Evolutionary conservation across 2,329 filamentous ascomycete species (phyloP).

Genomic region (Calonectria montana): DNA sequence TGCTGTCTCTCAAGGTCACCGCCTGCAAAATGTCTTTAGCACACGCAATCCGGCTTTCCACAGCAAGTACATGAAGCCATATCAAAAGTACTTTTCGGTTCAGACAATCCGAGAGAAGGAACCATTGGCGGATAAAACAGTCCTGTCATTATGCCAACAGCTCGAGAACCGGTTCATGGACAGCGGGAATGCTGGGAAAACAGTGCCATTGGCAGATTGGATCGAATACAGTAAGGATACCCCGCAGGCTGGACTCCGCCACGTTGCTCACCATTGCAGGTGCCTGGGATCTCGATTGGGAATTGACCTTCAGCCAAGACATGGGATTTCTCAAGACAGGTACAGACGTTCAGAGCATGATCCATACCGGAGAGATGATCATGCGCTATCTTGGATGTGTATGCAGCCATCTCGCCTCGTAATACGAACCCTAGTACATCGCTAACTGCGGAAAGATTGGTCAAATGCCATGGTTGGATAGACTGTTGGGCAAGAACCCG

Average conservation of each 20-base stretch:
- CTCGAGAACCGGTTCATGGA: constrained; percentile 11
- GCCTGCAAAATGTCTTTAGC: constrained; percentile 15
- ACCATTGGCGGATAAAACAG: background rate
- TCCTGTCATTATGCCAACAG: background rate
- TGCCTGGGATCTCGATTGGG: constrained; percentile 11
- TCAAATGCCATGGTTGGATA: background rate
- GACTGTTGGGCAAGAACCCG: background rate
- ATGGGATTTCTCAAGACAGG: constrained; percentile 13
- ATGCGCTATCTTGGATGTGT: constrained; percentile 13
- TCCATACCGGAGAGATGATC: constrained; percentile 11
- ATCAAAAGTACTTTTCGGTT: constrained; percentile 12
- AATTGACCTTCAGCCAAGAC: constrained; percentile 9
- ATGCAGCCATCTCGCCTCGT: background rate
- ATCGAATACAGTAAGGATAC: constrained; percentile 6
- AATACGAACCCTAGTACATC: background rate
- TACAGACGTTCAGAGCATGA: constrained; percentile 5
- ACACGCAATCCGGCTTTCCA: constrained; percentile 5
- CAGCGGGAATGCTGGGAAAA: background rate
- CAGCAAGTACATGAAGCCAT: constrained; percentile 11
- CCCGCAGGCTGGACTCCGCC: background rate
- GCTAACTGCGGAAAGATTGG: constrained; percentile 9
- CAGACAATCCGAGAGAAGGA: background rate
- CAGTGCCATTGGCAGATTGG: constrained; percentile 4
- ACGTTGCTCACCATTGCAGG: background rate
- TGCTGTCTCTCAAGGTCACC: constrained; percentile 4